Evolutionary conservation across 768 basidiomycete species (phyloP), one percentile per base, ranked within the genome.

Genomic region (Leccinum disarticulatum): DNA sequence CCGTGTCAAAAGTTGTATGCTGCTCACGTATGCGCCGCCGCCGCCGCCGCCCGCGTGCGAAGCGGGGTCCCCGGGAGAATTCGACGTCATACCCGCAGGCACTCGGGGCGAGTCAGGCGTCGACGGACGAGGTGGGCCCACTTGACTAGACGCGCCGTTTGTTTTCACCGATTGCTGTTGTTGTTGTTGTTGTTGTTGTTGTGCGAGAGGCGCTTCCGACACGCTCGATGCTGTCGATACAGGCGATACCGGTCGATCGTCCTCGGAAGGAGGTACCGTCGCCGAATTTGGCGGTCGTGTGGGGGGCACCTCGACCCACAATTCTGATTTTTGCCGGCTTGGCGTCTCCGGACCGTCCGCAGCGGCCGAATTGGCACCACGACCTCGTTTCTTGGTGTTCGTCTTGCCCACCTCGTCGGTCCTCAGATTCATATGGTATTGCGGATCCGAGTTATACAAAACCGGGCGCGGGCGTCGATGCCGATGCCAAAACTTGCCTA

Each of bases 401-500:
- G 79, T 74, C 69, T 83, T 86, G 15, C 77, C 77, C 56, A 78
- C 67, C 46, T 90, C 90, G 51, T 91, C 89, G 35, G 75, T 77
- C 65, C 78, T 82, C 53, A 83, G 62, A 13, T 80, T 82, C 35
- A 76, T 70, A 68, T 95, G 94, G 70, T 81, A 86, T 19, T 87
- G 87, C 2, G 82, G 83, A 68, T 91, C 87, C 0, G 88, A 76
- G 62, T 87, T 93, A 68, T 94, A 95, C 68, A 87, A 82, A 48
- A 91, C 87, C 8, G 90, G 90, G 4, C 91, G 81, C 6, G 91
- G 90, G 57, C 90, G 78, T 57, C 91, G 81, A 78, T 93, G 91
- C 57, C 93, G 77, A 73, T 94, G 91, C 88, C 90, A 95, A 76
- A 83, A 94, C 75, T 94, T 95, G 61, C 93, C 92, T 95, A 58